Evolutionary conservation across 2,329 filamentous ascomycete species (phyloP).

Genomic region (Hirsutella thompsonii): DNA sequence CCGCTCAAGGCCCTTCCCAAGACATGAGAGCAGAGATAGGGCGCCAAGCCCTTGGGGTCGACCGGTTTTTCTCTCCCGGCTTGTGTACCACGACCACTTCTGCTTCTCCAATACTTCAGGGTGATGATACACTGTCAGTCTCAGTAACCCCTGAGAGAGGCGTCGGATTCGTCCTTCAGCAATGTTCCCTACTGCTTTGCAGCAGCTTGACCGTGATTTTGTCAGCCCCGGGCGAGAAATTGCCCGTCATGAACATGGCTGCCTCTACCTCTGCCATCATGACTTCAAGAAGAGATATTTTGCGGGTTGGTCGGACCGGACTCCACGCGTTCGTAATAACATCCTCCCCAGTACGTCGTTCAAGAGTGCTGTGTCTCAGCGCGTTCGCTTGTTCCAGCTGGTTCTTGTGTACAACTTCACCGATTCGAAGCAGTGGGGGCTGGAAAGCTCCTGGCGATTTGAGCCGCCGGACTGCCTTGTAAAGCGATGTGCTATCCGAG

Average conservation of each 20-base stretch:
- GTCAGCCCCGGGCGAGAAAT: slow-evolving; percentile 9
- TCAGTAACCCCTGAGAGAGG: slow-evolving; percentile 8
- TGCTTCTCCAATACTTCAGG: slow-evolving; percentile 8
- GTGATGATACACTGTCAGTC: slow-evolving; percentile 8
- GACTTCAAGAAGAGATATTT: slow-evolving; percentile 8
- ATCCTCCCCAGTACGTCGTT: slow-evolving; percentile 5
- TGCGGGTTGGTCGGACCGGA: background rate
- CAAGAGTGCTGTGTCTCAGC: slow-evolving; percentile 7
- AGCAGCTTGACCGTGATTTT: slow-evolving; percentile 10
- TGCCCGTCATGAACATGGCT: slow-evolving; percentile 7
- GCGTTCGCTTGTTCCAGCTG: slow-evolving; percentile 8
- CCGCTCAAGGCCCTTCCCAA: slow-evolving; percentile 10
- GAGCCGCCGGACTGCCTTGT: slow-evolving; percentile 6
- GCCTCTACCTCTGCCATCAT: slow-evolving; percentile 6
- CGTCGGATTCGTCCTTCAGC: slow-evolving; percentile 2
- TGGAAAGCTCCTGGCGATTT: slow-evolving; percentile 7
- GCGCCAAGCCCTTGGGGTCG: slow-evolving; percentile 8
- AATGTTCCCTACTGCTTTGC: background rate
- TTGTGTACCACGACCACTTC: slow-evolving; percentile 14
- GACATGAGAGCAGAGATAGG: slow-evolving; percentile 13
- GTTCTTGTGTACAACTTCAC: slow-evolving; percentile 6
- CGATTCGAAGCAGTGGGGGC: slow-evolving; percentile 6
- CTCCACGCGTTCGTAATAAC: slow-evolving; percentile 8
- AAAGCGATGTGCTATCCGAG: slow-evolving; percentile 3
- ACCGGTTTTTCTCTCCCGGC: slow-evolving; percentile 9